Conservation (phyloP, 805 yeast species). For the Ogataea nitratoaversa region DNA sequence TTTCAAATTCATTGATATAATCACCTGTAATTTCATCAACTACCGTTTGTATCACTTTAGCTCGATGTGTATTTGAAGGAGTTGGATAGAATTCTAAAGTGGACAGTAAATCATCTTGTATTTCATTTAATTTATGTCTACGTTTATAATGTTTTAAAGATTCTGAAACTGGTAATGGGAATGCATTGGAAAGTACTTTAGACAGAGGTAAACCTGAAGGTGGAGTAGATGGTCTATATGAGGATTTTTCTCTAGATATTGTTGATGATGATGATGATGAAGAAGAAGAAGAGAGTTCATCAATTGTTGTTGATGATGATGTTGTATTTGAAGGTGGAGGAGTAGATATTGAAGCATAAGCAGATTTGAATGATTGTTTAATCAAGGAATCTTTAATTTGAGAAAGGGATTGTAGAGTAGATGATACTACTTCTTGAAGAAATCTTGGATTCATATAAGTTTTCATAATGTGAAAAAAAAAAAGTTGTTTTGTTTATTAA, state of each 20-base stretch:
- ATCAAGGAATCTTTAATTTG: background rate
- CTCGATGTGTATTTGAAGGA: conserved; percentile 42
- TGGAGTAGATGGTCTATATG: conserved; percentile 51
- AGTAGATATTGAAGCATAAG: background rate
- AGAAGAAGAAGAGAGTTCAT: background rate
- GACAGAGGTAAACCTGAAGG: conserved; percentile 65
- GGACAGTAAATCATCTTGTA: conserved; percentile 43
- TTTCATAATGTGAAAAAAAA: background rate
- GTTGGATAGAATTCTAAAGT: conserved; percentile 56
- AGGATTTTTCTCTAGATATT: background rate
- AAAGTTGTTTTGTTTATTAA: background rate
- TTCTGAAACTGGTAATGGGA: conserved; percentile 52
- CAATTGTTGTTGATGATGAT: background rate
- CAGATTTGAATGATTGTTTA: background rate
- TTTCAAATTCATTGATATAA: conserved; percentile 72
- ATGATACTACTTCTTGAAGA: background rate
- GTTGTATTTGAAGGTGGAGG: background rate
- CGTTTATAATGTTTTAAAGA: conserved; percentile 49
- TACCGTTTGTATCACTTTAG: conserved; percentile 49
- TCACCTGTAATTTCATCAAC: conserved; percentile 44
- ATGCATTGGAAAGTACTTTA: conserved; percentile 48
- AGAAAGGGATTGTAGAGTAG: background rate
- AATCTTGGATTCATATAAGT: background rate
- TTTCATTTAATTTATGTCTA: conserved; percentile 22
- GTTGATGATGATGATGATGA: background rate